phyloP scores from a whole-genome alignment of 768 basidiomycete species.

The Termitomyces sp. region DNA sequence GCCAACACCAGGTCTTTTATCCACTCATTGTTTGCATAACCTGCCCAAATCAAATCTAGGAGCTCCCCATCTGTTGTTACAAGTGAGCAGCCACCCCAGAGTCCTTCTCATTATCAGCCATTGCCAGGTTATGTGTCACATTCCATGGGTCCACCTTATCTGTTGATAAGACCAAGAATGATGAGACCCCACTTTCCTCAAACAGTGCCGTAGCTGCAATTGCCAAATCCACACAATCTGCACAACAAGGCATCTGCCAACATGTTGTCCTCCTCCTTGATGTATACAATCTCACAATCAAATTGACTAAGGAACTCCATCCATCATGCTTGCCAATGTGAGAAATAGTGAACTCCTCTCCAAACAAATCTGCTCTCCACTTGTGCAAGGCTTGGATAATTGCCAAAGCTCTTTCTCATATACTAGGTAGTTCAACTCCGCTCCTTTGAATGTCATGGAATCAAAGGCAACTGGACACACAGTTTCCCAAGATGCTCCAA shows the following conservation, averaged over 20 bases:
- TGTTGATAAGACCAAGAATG: too few species aligned
- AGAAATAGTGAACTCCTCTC: not conserved
- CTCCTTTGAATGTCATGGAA: not conserved
- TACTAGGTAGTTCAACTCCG: not conserved
- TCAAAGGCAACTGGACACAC: not conserved
- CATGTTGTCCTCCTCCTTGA: conserved; percentile 29
- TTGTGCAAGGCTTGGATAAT: not conserved
- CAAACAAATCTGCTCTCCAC: not conserved
- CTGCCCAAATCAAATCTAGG: too few species aligned
- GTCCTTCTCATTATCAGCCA: not conserved
- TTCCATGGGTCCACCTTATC: not conserved
- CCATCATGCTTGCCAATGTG: too few species aligned
- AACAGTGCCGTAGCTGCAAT: too few species aligned
- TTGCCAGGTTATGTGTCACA: not conserved
- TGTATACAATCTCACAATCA: conserved; percentile 28
- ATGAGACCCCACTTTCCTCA: too few species aligned
- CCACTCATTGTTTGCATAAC: too few species aligned
- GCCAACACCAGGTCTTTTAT: too few species aligned
- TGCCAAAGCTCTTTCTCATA: not conserved
- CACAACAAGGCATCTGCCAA: conserved; percentile 32
- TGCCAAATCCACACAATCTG: too few species aligned
- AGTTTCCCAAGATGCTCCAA: not conserved
- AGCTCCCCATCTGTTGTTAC: not conserved
- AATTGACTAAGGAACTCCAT: conserved; percentile 18
- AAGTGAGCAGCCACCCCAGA: not conserved